Conservation (phyloP, 805 yeast genomes). For the Candida yuanshanica region DNA sequence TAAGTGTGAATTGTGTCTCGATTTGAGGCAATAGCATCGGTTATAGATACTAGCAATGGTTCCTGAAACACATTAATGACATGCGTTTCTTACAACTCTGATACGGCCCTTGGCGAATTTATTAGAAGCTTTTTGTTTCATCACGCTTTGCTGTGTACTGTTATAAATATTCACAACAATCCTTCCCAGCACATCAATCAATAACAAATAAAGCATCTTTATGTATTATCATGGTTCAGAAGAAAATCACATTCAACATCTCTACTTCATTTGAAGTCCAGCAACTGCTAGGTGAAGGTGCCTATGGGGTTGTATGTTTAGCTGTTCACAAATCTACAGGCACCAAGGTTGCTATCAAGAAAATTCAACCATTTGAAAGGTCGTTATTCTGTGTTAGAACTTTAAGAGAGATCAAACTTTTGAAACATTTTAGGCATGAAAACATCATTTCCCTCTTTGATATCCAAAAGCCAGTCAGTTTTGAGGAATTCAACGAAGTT, state of each 20-base stretch:
- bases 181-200: background rate
- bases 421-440: constrained; percentile 89
- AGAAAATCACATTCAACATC: constrained; percentile 65
- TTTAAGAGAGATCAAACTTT: constrained; percentile 78
- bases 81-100: background rate
- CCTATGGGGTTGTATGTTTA: constrained; percentile 90
- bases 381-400: constrained; percentile 87
- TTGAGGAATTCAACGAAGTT: constrained; percentile 77
- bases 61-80: too few relatives aligned
- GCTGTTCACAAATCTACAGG: constrained; percentile 84
- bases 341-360: constrained; percentile 91
- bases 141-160: background rate
- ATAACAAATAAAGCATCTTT: background rate
- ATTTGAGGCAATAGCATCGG: too few relatives aligned
- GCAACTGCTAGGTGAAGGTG: constrained; percentile 91
- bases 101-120: too few relatives aligned
- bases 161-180: background rate
- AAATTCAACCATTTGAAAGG: constrained; percentile 87
- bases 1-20: too few relatives aligned
- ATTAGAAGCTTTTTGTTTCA: background rate
- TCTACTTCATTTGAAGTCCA: constrained; percentile 81
- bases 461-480: constrained; percentile 75
- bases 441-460: constrained; percentile 87
- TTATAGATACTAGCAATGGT: too few relatives aligned
- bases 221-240: constrained; percentile 13